Evolutionary conservation across 306 rosid species (phyloP), one percentile per base, ranked within the genome.

Genomic region (Sechiopsis laciniata): DNA sequence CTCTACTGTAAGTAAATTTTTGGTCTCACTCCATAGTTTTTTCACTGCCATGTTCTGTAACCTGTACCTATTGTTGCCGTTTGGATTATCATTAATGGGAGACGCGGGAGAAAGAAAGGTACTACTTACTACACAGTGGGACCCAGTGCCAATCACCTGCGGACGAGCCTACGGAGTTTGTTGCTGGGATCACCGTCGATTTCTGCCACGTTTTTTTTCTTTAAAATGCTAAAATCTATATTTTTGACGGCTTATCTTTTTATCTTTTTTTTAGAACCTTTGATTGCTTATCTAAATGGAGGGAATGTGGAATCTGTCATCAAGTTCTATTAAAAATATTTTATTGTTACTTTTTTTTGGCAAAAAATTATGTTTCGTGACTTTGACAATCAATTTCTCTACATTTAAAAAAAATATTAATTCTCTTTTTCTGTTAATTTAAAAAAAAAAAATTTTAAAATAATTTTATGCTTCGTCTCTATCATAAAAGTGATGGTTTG

Each of bases 151-250:
- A 32, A 50, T 69, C 45, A 0, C 0, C 45, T 69, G 58, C 8
- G 20, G 21, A 3, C 74, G 57, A 8, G 8, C 22, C 58, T 22
- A 67, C 14, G 14, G 42, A 48, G 5, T 1, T 50, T 69, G 0
- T 11, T 20, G 12, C 1, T 67, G 6, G 8, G 14, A 1, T 45
- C 15, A 15, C 57, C 10, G 15, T 50, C 20, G 35, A 69, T 69
- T 10, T 22, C 58, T 69, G 73, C 74, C 74, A 69, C 74, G 74
- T 69, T 40, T 29, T 12, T 7, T 54, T 20, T 2, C n/a, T n/a
- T n/a, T 19, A 20, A 24, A 45, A 14, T 40, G 2, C 5, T 37
- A 1, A 4, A n/a, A n/a, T 7, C 46, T 32, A 8, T 0, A 37
- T 16, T 40, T 37, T 37, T 64, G 51, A 37, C 51, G 8, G 22